Evolutionary conservation across 2,329 filamentous ascomycete genomes (phyloP).

Genomic region (Neopestalotiopsis rosae): DNA sequence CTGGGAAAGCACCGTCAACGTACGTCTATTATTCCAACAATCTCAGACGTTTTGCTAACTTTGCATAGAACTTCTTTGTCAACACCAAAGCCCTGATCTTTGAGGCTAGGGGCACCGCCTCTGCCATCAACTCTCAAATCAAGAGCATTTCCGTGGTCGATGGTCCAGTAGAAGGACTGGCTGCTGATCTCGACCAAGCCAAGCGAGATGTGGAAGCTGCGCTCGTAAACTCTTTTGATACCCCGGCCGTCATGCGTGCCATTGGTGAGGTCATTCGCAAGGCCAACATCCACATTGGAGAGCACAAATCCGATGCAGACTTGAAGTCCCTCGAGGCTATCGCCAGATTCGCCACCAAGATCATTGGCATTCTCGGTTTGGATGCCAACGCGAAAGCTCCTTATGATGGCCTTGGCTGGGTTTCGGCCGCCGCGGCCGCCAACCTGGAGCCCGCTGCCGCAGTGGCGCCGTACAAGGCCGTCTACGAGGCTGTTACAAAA

Average conservation of each 20-base stretch:
- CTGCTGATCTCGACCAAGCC: conserved; percentile 55
- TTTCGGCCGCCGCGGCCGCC: conserved; percentile 42
- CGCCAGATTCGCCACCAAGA: conserved; percentile 81
- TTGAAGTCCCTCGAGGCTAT: conserved; percentile 57
- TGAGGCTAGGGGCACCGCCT: conserved; percentile 44
- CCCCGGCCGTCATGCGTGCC: conserved; percentile 76
- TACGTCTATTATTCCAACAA: conserved; percentile 36
- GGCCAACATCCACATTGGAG: conserved; percentile 68
- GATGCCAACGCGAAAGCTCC: conserved; percentile 64
- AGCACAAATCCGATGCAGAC: conserved; percentile 50
- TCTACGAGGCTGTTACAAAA: conserved; percentile 49
- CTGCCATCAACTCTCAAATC: conserved; percentile 32
- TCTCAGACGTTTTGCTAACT: background rate
- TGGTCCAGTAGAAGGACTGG: conserved; percentile 34
- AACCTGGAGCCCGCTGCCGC: conserved; percentile 50
- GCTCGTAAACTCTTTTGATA: conserved; percentile 87
- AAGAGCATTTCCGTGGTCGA: conserved; percentile 44
- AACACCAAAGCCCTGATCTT: conserved; percentile 60
- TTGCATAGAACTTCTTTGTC: conserved; percentile 60
- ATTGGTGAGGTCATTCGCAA: conserved; percentile 80
- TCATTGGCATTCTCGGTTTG: conserved; percentile 85
- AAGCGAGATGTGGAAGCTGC: conserved; percentile 62
- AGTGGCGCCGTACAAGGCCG: conserved; percentile 53
- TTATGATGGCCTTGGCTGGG: conserved; percentile 64
- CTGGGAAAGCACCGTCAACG: conserved; percentile 82